These are phyloP conservation scores for Chytriomyces confervae DNA, from an alignment of 192 early-diverging fungal species.

Conservation along the genomic window DNA sequence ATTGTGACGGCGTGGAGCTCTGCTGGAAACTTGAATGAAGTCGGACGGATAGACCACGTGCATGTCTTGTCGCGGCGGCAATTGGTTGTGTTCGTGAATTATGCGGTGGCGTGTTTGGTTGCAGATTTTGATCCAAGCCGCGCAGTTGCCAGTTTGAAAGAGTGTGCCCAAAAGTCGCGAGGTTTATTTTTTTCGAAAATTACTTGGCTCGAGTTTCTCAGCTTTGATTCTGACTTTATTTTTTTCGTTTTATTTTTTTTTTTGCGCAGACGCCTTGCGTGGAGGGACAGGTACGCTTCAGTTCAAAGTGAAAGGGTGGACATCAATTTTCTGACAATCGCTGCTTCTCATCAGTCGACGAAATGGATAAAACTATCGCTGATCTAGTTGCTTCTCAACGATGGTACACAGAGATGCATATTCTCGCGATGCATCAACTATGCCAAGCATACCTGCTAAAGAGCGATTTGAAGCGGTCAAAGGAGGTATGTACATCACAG, in stretches of 20 bases:
- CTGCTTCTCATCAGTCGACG: too few species aligned
- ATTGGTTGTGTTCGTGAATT: background rate
- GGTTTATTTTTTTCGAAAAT: background rate
- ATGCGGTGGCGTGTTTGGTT: slow-evolving; percentile 1
- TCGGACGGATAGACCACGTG: background rate
- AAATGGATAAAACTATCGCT: background rate
- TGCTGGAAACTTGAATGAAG: background rate
- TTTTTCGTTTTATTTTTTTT: background rate
- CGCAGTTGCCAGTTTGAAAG: slow-evolving; percentile 8
- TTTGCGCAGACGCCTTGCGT: background rate
- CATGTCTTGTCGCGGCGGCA: slow-evolving; percentile 8
- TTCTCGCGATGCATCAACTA: slow-evolving; percentile 8
- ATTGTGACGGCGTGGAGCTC: background rate
- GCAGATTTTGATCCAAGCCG: background rate
- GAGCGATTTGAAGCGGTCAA: background rate
- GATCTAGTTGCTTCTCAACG: background rate
- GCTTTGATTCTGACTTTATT: background rate
- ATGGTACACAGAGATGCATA: slow-evolving; percentile 17
- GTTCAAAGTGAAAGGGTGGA: too few species aligned
- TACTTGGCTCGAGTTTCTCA: background rate
- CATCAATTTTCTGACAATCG: too few species aligned
- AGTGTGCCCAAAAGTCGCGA: background rate
- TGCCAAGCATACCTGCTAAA: slow-evolving; percentile 17
- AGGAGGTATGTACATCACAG: slow-evolving; percentile 10
- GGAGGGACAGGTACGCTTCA: background rate